These are phyloP conservation scores for Aureobasidium leucospermi DNA, from an alignment of 2,329 filamentous ascomycete genomes.

Conservation along the genomic window DNA sequence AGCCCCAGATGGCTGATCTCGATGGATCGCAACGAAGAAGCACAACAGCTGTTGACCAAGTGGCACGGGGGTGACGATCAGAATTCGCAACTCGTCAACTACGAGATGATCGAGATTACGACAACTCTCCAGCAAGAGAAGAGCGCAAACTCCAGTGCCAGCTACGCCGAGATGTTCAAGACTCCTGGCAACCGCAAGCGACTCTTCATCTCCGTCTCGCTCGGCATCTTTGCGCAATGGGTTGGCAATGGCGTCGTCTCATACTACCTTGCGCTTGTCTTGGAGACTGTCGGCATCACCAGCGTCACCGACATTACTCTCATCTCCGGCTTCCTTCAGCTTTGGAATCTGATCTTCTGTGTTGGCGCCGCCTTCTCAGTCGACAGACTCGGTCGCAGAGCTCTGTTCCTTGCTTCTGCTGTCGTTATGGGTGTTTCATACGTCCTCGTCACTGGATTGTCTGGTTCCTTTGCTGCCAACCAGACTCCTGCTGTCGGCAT, in stretches of 20 bases:
- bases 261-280: constrained; percentile 27
- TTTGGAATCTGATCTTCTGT: constrained; percentile 34
- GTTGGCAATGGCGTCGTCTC: constrained; percentile 42
- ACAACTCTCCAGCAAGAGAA: constrained; percentile 54
- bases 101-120: constrained; percentile 60
- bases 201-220: constrained; percentile 42
- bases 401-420: constrained; percentile 36
- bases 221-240: constrained; percentile 39
- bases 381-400: constrained; percentile 36
- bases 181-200: constrained; percentile 47
- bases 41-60: constrained; percentile 51
- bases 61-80: constrained; percentile 55
- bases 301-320: neutral
- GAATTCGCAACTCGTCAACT: constrained; percentile 51
- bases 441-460: constrained; percentile 36
- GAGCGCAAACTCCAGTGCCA: constrained; percentile 25
- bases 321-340: constrained; percentile 25
- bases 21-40: constrained; percentile 56
- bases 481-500: constrained; percentile 27
- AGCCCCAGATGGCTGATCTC: constrained; percentile 49
- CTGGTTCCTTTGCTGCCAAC: constrained; percentile 28
- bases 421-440: constrained; percentile 39
- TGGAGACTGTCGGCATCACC: constrained; percentile 26
- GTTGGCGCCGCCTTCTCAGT: constrained; percentile 32
- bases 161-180: constrained; percentile 55